A percentile compares a stretch with the other conserved stretches of the same genome.
These are phyloP conservation scores for Citrullus amarus DNA, from an alignment of 306 rosid genomes.

Conservation along the genomic window DNA sequence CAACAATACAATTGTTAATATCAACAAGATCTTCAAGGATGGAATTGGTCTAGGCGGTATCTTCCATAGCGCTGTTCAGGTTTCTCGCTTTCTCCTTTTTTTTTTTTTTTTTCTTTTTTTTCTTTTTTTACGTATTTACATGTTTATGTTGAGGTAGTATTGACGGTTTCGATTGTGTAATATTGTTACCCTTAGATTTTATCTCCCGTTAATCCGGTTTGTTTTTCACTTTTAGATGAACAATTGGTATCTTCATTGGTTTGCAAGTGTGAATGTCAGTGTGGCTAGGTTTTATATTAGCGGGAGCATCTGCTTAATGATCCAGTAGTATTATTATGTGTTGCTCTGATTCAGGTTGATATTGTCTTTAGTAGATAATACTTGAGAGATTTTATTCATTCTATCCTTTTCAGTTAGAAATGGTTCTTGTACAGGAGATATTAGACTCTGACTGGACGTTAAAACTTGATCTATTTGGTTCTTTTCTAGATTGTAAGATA, in stretches of 20 bases:
- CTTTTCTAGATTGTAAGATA: not conserved
- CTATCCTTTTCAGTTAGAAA: not conserved
- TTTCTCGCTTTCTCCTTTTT: conserved; percentile 9
- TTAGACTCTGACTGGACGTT: not conserved
- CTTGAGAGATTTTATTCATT: not conserved
- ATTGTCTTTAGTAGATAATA: not conserved
- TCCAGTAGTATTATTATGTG: not conserved
- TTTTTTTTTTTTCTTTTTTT: too few species aligned
- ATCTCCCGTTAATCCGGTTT: not conserved
- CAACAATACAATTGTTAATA: conserved; percentile 80
- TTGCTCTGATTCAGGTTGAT: not conserved
- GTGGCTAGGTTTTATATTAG: not conserved
- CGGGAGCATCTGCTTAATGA: not conserved
- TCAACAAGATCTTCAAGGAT: conserved; percentile 97
- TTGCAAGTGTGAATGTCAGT: not conserved
- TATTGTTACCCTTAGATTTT: not conserved
- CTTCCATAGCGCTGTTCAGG: conserved; percentile 98
- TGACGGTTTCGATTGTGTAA: not conserved
- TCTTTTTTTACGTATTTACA: not conserved
- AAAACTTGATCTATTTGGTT: not conserved
- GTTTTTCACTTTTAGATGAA: not conserved
- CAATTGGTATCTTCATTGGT: not conserved
- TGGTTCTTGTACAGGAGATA: not conserved
- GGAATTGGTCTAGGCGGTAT: conserved; percentile 97
- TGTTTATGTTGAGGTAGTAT: not conserved